A percentile compares a stretch with the other conserved stretches of the same genome.
Conservation (phyloP, 257 asterid species). For the Lantana camara region DNA sequence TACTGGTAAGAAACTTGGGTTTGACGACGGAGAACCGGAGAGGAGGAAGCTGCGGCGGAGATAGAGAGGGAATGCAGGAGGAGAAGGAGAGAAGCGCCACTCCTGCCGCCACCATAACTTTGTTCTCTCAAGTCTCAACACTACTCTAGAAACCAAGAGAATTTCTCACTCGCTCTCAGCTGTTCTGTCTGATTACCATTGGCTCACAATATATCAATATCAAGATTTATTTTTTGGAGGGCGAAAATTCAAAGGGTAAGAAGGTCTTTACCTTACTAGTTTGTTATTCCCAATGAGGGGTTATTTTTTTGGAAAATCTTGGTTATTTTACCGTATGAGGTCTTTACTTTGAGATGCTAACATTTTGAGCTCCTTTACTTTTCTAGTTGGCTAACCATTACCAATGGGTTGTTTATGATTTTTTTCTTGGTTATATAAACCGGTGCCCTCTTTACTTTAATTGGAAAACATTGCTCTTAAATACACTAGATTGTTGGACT, state of each 20-base stretch:
- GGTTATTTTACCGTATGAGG: too few species aligned
- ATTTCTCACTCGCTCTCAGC: not conserved
- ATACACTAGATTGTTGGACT: too few species aligned
- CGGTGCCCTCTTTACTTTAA: too few species aligned
- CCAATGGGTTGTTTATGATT: too few species aligned
- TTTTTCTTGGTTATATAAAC: too few species aligned
- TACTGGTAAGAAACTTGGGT: constrained; percentile 47
- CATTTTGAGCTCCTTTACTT: too few species aligned
- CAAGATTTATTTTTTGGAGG: not conserved
- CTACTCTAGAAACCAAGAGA: constrained; percentile 12
- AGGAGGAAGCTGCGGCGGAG: constrained; percentile 35
- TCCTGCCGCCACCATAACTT: constrained; percentile 41
- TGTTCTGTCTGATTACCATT: constrained; percentile 24
- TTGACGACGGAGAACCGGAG: constrained; percentile 35
- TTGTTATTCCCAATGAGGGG: too few species aligned
- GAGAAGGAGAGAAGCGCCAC: constrained; percentile 47
- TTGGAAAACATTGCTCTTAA: too few species aligned
- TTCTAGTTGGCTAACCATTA: too few species aligned
- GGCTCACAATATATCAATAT: constrained; percentile 28
- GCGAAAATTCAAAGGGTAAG: not conserved
- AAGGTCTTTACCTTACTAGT: too few species aligned
- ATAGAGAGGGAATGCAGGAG: constrained; percentile 37
- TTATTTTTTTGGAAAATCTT: too few species aligned
- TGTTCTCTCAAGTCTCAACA: not conserved
- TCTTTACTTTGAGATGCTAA: too few species aligned